Base-by-base conservation (phyloP, 2,329 filamentous ascomycete genomes). In the Paracorniculantispora psalliotae region DNA sequence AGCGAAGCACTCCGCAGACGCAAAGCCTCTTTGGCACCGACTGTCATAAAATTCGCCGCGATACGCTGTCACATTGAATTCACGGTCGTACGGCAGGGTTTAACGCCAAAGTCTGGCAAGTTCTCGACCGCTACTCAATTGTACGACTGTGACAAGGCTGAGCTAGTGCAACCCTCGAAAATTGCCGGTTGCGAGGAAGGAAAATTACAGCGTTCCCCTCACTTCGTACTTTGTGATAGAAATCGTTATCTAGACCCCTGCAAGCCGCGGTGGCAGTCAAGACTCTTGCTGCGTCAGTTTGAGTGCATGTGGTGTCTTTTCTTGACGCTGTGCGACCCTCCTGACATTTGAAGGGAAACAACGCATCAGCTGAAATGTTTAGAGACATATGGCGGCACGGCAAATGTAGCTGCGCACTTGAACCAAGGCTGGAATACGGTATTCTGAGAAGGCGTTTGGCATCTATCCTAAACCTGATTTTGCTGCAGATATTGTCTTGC, bases 301-400 rank as follows among this genome's bases (percentile, higher is more conserved):
- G 46, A 50, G 47, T 46, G 19, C 25, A 33, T 44, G 19, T 54
- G 21, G 25, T 19, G 47, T 44, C 46, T 13, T 57, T 17, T 43
- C 8, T 25, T 43, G 4, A 21, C 33, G 46, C 13, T 51, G 55
- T 57, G 47, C 21, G 25, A 44, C 47, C 47, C 47, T 33, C n/a
- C 46, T n/a, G n/a, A n/a, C n/a, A n/a, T n/a, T n/a, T n/a, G n/a
- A n/a, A n/a, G n/a, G n/a, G n/a, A n/a, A 28, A 56, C 43, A 56
- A 44, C 35, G 37, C 55, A 57, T 28, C 55, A 57, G 37, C 47
- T 43, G 47, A 57, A 41, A 12, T 25, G 25, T n/a, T 15, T 12
- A 21, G 30, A 57, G 33, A 41, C 41, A 49, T 39, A n/a, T n/a
- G n/a, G n/a, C n/a, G n/a, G 39, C 39, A 35, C 21, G 41, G 21